Evolutionary conservation across 2,329 filamentous ascomycete genomes (phyloP).

Genomic region (Fusarium duplospermum): DNA sequence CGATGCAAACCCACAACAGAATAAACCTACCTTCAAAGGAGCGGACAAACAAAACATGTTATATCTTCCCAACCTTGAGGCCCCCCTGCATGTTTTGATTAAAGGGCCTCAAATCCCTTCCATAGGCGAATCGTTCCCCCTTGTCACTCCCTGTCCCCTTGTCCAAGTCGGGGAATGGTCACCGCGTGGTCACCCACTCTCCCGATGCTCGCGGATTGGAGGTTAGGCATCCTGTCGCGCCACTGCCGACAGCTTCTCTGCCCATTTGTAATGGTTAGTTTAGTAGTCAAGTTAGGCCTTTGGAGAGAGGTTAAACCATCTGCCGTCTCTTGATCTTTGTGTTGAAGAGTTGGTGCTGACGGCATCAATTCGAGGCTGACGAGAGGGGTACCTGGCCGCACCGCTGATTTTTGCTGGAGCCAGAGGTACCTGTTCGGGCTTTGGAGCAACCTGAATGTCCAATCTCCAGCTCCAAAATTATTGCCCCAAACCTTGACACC

Average conservation of each 20-base stretch:
- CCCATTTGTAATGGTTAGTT: neutral
- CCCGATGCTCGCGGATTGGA: neutral
- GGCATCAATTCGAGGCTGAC: neutral
- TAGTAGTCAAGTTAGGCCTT: neutral
- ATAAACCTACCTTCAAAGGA: neutral
- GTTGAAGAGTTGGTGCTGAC: neutral
- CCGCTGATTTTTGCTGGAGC: slow-evolving; percentile 8
- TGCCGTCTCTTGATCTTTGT: neutral
- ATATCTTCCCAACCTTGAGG: neutral
- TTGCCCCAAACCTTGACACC: slow-evolving; percentile 40
- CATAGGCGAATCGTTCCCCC: slow-evolving; percentile 24
- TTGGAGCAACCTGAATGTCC: slow-evolving; percentile 6
- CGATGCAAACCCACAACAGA: neutral
- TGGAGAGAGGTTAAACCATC: neutral
- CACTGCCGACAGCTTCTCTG: neutral
- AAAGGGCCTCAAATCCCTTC: slow-evolving; percentile 38
- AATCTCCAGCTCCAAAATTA: slow-evolving; percentile 39
- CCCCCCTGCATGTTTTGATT: slow-evolving; percentile 35
- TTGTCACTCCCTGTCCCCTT: slow-evolving; percentile 24
- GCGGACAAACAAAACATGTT: neutral
- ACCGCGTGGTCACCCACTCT: neutral
- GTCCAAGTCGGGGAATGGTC: slow-evolving; percentile 8
- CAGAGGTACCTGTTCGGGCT: slow-evolving; percentile 28
- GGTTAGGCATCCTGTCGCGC: neutral
- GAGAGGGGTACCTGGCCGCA: slow-evolving; percentile 18